Evolutionary conservation across 2,329 filamentous ascomycete genomes (phyloP), one percentile per base, ranked within the genome.

Genomic region (Emmonsiellopsis sp.): DNA sequence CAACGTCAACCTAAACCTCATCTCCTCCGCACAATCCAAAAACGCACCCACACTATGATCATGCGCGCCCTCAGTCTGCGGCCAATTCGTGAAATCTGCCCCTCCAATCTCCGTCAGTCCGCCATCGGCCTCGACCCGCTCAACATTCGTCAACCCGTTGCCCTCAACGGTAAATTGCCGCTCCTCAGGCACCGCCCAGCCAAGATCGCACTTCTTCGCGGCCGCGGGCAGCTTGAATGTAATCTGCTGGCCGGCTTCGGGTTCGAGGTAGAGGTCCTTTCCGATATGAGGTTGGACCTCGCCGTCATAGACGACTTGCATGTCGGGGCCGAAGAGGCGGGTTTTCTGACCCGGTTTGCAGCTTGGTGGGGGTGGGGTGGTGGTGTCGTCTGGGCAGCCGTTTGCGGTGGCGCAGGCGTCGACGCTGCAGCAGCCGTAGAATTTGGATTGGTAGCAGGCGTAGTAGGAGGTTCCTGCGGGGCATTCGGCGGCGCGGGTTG

Each of bases 11-110:
- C 6, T 15, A 10, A 15, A 16, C 9, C 2, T 31, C 40, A 51
- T 15, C 26, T 10, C 6, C 38, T 42, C 37, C 38, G 31, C 9
- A n/a, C 49, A 51, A 2, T 41, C 40, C 44, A 13, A 26, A n/a
- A 4, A 20, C 9, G 2, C 13, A 41, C n/a, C n/a, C n/a, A 51
- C 49, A 10, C 8, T 10, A 13, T 51, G 49, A 6, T 13, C 7
- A 9, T 34, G 26, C 11, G 13, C 8, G 13, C 49, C 49, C 7
- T 10, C 6, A 2, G 32, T 20, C 26, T 51, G 49, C 13, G 49
- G 49, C 49, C 49, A 51, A 38, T 51, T 51, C 35, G 49, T 51
- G 37, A 51, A 51, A 42, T 51, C 49, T 20, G 49, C 49, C 6
- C 20, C 10, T 6, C 49, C 49, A 34, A 51, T 32, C 20, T 43